Evolutionary conservation across 768 basidiomycete species (phyloP), one percentile per base, ranked within the genome.

Genomic region (Russula foetens): DNA sequence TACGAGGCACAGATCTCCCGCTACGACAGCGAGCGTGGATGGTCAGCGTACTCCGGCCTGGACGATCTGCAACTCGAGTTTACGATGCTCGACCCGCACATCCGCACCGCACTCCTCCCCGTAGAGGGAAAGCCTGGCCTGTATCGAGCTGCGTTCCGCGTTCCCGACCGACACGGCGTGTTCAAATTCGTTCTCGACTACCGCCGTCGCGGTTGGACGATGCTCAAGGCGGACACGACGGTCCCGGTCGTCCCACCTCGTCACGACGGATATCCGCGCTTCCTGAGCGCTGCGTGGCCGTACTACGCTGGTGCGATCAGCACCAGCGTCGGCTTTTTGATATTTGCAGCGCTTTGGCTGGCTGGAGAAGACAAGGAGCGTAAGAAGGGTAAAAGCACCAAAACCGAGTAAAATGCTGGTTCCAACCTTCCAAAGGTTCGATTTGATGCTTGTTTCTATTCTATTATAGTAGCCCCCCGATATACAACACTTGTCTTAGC

Each of bases 21-120:
- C 48, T 90, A 81, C 69, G 76, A 88, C 67, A 71, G 84, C 23
- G 70, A 70, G 59, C 74, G 76, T 9, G 71, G 70, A 14, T 98
- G 93, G 92, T 75, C 75, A 53, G 86, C 92, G 0, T 85, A 85
- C 70, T 84, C 85, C 14, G 81, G 79, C 33, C 71, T 92, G 53
- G 71, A 75, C 12, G 97, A 98, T 70, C 70, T 98, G 29, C 96
- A 98, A 67, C 79, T 98, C 53, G 95, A 96, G 67, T 98, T 98
- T 71, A 96, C 93, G 23, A 99, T 99, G 97, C 84, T 99, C 43
- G 97, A 99, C 72, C 97, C 97, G 1, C 94, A 97, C 72, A 76
- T 98, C 61, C 91, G 97, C 38, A 92, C 85, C 15, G 75, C 87
- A 7, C 79, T 99, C 11, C 76, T 72, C 12, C 79, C 87, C 12